Conservation (phyloP, 2,329 filamentous ascomycete species). For the Lomentospora prolificans region DNA sequence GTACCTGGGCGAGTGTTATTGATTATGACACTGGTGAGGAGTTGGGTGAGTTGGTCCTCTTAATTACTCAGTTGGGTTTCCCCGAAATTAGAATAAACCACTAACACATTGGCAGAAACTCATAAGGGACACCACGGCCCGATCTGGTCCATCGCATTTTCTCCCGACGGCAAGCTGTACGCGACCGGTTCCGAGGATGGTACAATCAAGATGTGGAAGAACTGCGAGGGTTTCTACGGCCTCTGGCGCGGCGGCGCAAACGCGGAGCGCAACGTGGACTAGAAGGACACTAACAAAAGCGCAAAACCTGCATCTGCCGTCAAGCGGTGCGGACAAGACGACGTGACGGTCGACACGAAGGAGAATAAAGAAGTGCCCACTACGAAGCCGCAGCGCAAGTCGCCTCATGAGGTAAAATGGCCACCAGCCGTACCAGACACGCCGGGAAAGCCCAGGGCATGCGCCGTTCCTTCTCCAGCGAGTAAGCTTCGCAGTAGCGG, state of each 20-base stretch:
- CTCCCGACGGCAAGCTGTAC: constrained; percentile 90
- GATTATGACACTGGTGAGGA: constrained; percentile 76
- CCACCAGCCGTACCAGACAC: neutral
- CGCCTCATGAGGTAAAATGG: neutral
- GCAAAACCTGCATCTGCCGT: neutral
- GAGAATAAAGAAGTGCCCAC: neutral
- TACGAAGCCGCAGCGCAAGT: neutral
- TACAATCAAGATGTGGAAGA: constrained; percentile 87
- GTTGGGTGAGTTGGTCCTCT: constrained; percentile 52
- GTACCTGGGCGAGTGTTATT: constrained; percentile 96
- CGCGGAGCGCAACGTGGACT: constrained; percentile 12
- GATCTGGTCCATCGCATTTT: constrained; percentile 93
- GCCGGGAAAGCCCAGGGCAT: neutral
- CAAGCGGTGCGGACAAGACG: neutral
- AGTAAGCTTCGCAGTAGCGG: neutral
- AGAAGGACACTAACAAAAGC: constrained; percentile 9
- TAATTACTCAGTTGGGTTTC: neutral
- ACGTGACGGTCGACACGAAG: neutral
- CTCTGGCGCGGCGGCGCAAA: constrained; percentile 46
- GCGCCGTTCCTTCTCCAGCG: neutral
- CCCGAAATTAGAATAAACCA: neutral
- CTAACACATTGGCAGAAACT: constrained; percentile 47
- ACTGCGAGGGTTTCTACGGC: constrained; percentile 55
- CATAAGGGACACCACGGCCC: constrained; percentile 96
- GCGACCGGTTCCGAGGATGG: constrained; percentile 95